These are phyloP conservation scores for Thalassiosira oceanica DNA, from an alignment of 352 stramenopile genomes.

Conservation along the genomic window DNA sequence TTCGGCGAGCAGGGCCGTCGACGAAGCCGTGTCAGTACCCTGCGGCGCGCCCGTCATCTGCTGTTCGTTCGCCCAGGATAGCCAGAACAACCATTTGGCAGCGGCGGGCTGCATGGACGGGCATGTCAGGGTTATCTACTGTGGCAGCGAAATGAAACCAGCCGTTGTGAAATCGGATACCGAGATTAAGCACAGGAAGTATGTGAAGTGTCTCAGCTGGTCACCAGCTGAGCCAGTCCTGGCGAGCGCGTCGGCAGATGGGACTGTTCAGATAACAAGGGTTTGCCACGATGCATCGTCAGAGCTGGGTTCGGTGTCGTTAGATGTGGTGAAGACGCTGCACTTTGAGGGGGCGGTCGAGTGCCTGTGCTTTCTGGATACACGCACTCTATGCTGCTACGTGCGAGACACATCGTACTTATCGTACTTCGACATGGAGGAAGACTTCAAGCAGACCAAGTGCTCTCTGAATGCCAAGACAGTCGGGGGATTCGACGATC, in stretches of 20 bases:
- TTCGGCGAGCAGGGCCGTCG: conserved; percentile 33
- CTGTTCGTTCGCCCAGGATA: conserved; percentile 54
- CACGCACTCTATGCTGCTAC: conserved; percentile 67
- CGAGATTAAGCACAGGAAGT: conserved; percentile 64
- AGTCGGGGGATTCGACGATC: conserved; percentile 62
- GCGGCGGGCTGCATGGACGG: conserved; percentile 79
- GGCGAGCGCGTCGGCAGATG: conserved; percentile 73
- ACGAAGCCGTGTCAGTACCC: conserved; percentile 39
- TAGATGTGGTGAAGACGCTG: conserved; percentile 53
- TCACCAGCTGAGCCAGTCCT: conserved; percentile 56
- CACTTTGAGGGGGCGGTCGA: conserved; percentile 67
- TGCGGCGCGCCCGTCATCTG: conserved; percentile 72
- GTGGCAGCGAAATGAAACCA: conserved; percentile 33
- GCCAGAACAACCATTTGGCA: conserved; percentile 7
- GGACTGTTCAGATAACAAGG: conserved; percentile 60
- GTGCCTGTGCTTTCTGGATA: conserved; percentile 65
- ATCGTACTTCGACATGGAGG: conserved; percentile 65
- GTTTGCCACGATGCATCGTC: conserved; percentile 33
- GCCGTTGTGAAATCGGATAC: conserved; percentile 17
- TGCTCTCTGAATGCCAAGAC: conserved; percentile 62
- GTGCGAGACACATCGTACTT: conserved; percentile 63
- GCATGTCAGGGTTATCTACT: conserved; percentile 52
- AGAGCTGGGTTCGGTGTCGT: conserved; percentile 22
- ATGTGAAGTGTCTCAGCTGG: conserved; percentile 70
- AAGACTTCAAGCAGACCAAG: conserved; percentile 61